Conservation (phyloP, 2,329 filamentous ascomycete species). For the Corynespora cassiicola region DNA sequence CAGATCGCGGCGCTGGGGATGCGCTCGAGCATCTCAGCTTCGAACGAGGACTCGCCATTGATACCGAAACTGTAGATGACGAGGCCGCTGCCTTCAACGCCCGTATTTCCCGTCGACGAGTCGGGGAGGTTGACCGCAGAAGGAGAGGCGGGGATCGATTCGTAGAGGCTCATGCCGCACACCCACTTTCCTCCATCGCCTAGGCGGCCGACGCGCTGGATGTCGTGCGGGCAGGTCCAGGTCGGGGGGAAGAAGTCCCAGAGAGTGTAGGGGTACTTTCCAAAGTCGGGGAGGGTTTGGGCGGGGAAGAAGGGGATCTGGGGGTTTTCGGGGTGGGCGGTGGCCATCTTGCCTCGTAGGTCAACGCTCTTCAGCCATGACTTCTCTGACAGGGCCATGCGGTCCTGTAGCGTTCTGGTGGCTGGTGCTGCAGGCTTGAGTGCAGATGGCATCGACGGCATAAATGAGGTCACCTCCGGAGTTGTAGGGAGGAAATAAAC, state of each 20-base stretch:
- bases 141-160: constrained; percentile 24
- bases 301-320: constrained; percentile 38
- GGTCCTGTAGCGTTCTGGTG: constrained; percentile 30
- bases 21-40: constrained; percentile 42
- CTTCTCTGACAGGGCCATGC: constrained; percentile 36
- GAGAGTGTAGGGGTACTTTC: constrained; percentile 39
- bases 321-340: constrained; percentile 31
- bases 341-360: constrained; percentile 33
- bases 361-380: constrained; percentile 37
- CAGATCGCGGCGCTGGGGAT: constrained; percentile 38
- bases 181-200: constrained; percentile 45
- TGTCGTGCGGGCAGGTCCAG: constrained; percentile 41
- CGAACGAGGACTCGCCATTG: constrained; percentile 41
- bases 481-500: constrained; percentile 32
- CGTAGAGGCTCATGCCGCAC: constrained; percentile 42
- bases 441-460: constrained; percentile 32
- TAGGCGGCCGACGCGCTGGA: constrained; percentile 38
- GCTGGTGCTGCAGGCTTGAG: constrained; percentile 29
- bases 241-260: constrained; percentile 43
- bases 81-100: constrained; percentile 10
- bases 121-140: constrained; percentile 12
- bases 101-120: constrained; percentile 19
- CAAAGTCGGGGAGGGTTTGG: constrained; percentile 24
- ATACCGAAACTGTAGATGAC: constrained; percentile 43
- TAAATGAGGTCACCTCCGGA: constrained; percentile 23